Evolutionary conservation across 2,329 filamentous ascomycete genomes (phyloP).

Genomic region (Trichoderma oligosporum): DNA sequence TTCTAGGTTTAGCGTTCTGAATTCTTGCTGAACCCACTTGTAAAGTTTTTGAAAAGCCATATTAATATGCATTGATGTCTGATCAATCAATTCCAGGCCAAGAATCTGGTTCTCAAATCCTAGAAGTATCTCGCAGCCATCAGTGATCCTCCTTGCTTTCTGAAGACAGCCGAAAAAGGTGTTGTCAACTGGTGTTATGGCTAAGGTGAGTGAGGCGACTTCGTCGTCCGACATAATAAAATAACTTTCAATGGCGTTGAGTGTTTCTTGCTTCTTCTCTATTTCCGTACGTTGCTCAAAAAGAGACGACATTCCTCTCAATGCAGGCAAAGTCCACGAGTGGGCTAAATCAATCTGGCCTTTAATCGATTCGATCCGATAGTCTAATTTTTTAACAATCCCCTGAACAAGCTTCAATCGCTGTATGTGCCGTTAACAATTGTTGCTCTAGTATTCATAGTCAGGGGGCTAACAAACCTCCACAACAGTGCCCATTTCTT

Average conservation of each 20-base stretch:
- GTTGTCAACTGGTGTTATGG: slow-evolving; percentile 78
- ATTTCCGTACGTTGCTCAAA: slow-evolving; percentile 69
- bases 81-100: slow-evolving; percentile 86
- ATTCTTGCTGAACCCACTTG: slow-evolving; percentile 89
- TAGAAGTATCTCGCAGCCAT: slow-evolving; percentile 83
- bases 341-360: slow-evolving; percentile 72
- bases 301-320: slow-evolving; percentile 72
- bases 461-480: slow-evolving; percentile 57
- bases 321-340: slow-evolving; percentile 66
- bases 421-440: slow-evolving; percentile 40
- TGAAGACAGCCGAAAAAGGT: slow-evolving; percentile 74
- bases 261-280: slow-evolving; percentile 73
- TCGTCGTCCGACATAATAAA: slow-evolving; percentile 85
- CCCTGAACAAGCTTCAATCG: slow-evolving; percentile 82
- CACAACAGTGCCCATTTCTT: slow-evolving; percentile 83
- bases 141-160: slow-evolving; percentile 80
- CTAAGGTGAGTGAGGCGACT: slow-evolving; percentile 67
- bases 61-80: slow-evolving; percentile 82
- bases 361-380: slow-evolving; percentile 76
- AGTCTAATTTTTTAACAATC: slow-evolving; percentile 74
- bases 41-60: slow-evolving; percentile 93
- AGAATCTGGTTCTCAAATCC: slow-evolving; percentile 86
- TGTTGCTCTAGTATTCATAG: neutral
- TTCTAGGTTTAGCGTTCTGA: slow-evolving; percentile 87
- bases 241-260: slow-evolving; percentile 73